phyloP scores from a whole-genome alignment of 108 stramenopile genomes.

The Cyclotella cryptica region DNA sequence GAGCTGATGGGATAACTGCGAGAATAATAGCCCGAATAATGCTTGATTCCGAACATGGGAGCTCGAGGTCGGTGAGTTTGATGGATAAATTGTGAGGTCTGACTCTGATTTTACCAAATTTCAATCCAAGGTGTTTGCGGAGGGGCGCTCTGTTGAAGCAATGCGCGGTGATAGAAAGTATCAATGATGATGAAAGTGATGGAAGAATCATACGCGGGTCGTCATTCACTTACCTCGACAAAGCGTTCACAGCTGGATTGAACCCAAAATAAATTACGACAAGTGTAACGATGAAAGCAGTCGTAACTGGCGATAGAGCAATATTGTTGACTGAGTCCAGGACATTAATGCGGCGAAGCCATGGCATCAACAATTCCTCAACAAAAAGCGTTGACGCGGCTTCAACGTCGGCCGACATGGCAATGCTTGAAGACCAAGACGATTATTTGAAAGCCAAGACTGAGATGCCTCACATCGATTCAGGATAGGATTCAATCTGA shows the following conservation, averaged over 20 bases:
- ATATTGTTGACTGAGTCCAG: background rate
- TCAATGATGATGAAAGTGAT: no score
- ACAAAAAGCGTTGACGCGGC: no score
- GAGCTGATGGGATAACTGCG: conserved; percentile 16
- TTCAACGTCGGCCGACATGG: no score
- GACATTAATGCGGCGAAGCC: no score
- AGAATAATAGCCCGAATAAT: conserved; percentile 11
- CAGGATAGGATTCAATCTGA: no score
- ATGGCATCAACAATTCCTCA: no score
- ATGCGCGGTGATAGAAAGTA: no score
- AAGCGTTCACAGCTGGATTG: background rate
- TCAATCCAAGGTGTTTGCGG: conserved; percentile 9
- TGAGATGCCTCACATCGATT: no score
- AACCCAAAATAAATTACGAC: background rate
- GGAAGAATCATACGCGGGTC: background rate
- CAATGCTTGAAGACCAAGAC: no score
- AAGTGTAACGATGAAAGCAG: background rate
- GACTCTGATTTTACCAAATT: conserved; percentile 3
- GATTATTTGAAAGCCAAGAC: no score
- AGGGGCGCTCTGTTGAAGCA: conserved; percentile 17
- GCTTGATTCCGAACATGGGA: conserved; percentile 9
- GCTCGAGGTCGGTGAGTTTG: background rate
- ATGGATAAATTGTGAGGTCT: background rate
- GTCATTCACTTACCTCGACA: background rate
- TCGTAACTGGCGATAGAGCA: background rate